Evolutionary conservation across 768 basidiomycete genomes (phyloP).

Genomic region (Tephrocybe sp.): DNA sequence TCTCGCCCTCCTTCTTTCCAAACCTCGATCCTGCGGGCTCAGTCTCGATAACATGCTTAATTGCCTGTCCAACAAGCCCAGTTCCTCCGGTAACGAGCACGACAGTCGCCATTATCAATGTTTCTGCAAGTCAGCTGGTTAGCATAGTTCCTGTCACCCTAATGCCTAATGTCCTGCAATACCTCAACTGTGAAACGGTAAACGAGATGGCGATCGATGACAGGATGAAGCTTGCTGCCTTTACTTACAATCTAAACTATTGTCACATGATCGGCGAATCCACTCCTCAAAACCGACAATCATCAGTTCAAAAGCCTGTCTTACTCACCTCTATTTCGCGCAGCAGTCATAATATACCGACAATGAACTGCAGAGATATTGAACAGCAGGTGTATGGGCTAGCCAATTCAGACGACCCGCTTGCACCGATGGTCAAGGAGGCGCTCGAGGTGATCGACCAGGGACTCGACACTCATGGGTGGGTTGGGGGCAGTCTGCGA

Average conservation of each 20-base stretch:
- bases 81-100: slow-evolving; percentile 84
- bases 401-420: slow-evolving; percentile 51
- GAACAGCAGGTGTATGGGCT: slow-evolving; percentile 62
- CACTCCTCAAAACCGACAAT: slow-evolving; percentile 3
- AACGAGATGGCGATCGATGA: slow-evolving; percentile 1
- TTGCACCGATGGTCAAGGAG: slow-evolving; percentile 66
- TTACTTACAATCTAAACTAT: neutral
- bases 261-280: too few relatives aligned
- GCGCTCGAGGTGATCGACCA: slow-evolving; percentile 82
- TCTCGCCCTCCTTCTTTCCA: slow-evolving; percentile 73
- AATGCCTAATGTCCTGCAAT: neutral
- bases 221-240: neutral
- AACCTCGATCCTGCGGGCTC: slow-evolving; percentile 80
- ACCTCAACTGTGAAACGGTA: neutral
- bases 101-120: slow-evolving; percentile 37
- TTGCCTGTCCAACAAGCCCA: slow-evolving; percentile 86
- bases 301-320: neutral
- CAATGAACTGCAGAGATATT: slow-evolving; percentile 52
- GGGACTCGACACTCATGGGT: slow-evolving; percentile 81
- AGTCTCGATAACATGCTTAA: slow-evolving; percentile 73
- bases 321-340: neutral
- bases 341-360: neutral
- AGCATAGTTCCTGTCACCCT: neutral
- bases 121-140: neutral
- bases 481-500: slow-evolving; percentile 35